Evolutionary conservation across 2,329 filamentous ascomycete species (phyloP), one percentile per base, ranked within the genome.

Genomic region (Talaromyces sp.): DNA sequence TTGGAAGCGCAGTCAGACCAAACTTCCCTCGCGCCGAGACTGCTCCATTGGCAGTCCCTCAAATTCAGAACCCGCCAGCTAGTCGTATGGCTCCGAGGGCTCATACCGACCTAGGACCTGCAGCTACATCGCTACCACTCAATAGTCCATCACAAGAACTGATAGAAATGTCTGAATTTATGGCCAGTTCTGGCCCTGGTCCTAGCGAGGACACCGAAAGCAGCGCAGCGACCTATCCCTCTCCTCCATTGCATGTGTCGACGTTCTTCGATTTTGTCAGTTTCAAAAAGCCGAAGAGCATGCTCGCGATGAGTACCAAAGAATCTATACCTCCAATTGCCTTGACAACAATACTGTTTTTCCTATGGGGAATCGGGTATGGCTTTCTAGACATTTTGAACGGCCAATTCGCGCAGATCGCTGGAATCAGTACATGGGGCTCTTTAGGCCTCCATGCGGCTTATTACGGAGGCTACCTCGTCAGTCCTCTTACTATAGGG

Each of bases 281-380:
- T 66, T 82, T 87, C 72, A 80, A 80, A 61, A 77, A 80, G 35
- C 81, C 81, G 45, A 85, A 85, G 70, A 87, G 85, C 67, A 84
- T 88, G 77, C 81, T 87, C 1, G 80, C 86, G 16, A 75, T 87
- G 73, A 85, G 78, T 37, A 85, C 83, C 66, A 77, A 79, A 61
- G 84, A 88, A 68, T 87, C 85, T 0, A 71, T 87, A 10, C 83
- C 84, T 43, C 85, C 86, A 0, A 81, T 86, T 24, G 77, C 83
- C 1, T 68, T 92, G 68, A 92, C 96, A 24, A 91, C 90, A 1
- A 84, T 93, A 7, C 81, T 97, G 0, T 96, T 97, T 78, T 88
- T 96, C 68, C 81, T 97, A 2, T 96, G 92, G 93, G 93, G 93
- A 0, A 90, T 97, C 65, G 93, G 92, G 0, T 97, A 97, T 70